Percentiles rank a stretch among this genome's conserved stretches.
These are phyloP conservation scores for Rutstroemia sp. DNA, from an alignment of 2,329 filamentous ascomycete genomes.

Conservation along the genomic window DNA sequence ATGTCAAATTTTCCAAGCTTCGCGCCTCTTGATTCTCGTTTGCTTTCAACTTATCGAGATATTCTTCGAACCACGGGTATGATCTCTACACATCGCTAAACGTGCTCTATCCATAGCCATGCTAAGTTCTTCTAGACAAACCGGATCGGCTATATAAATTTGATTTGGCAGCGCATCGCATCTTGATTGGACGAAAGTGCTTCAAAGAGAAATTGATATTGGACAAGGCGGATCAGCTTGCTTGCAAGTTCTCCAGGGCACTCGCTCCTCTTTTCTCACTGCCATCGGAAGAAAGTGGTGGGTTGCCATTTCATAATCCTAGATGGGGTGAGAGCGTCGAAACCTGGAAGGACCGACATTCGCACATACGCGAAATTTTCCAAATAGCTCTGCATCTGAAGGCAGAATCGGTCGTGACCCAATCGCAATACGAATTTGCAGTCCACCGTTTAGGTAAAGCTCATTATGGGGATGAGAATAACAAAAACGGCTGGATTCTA, in stretches of 20 bases:
- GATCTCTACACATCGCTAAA: not conserved
- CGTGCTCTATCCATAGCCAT: not conserved
- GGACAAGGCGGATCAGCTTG: constrained; percentile 4
- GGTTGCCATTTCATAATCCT: constrained; percentile 2
- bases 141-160: constrained; percentile 6
- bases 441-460: constrained; percentile 5
- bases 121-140: constrained; percentile 5
- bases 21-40: not conserved
- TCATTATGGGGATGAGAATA: not conserved
- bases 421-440: constrained; percentile 12
- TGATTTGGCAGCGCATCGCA: constrained; percentile 12
- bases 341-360: constrained; percentile 5
- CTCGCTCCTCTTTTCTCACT: constrained; percentile 9
- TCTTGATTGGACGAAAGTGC: not conserved
- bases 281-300: not conserved
- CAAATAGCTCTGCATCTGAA: constrained; percentile 12
- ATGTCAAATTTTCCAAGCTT: constrained; percentile 11
- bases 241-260: constrained; percentile 1
- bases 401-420: constrained; percentile 7
- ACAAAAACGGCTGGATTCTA: not conserved
- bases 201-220: constrained; percentile 6
- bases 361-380: constrained; percentile 14
- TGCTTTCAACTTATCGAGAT: constrained; percentile 10
- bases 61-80: constrained; percentile 8
- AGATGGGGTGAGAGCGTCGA: constrained; percentile 7